These are phyloP conservation scores for Passalora sequoiae DNA, from an alignment of 2,329 filamentous ascomycete species.

Conservation along the genomic window DNA sequence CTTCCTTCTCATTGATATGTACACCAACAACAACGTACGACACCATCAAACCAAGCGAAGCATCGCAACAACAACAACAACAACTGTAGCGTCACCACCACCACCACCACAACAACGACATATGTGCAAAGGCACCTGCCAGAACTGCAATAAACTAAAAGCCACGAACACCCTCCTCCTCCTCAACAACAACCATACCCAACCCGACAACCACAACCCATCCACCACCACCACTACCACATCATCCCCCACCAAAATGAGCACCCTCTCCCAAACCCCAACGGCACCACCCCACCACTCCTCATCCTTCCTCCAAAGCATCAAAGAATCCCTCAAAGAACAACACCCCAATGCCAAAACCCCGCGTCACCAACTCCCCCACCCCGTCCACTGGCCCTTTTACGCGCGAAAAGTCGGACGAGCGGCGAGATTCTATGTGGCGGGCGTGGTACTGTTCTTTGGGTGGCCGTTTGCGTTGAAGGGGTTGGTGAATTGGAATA, in stretches of 20 bases:
- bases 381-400: slow-evolving; percentile 13
- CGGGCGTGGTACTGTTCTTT: slow-evolving; percentile 10
- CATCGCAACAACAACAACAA: neutral
- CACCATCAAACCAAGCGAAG: too few species aligned
- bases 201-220: neutral
- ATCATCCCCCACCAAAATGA: too few species aligned
- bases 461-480: slow-evolving; percentile 17
- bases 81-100: neutral
- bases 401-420: slow-evolving; percentile 10
- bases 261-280: neutral
- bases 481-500: slow-evolving; percentile 9
- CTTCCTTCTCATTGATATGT: too few species aligned
- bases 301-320: neutral
- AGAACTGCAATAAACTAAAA: neutral
- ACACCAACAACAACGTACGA: too few species aligned
- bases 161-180: neutral
- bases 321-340: slow-evolving; percentile 13
- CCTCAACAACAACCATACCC: neutral
- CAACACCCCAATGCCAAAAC: slow-evolving; percentile 11
- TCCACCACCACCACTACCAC: too few species aligned
- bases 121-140: neutral
- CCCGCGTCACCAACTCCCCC: slow-evolving; percentile 9
- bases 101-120: neutral
- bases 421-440: slow-evolving; percentile 7
- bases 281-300: neutral